Conservation (phyloP, 2,329 filamentous ascomycete genomes). For the Beauveria scarabaeidicola region DNA sequence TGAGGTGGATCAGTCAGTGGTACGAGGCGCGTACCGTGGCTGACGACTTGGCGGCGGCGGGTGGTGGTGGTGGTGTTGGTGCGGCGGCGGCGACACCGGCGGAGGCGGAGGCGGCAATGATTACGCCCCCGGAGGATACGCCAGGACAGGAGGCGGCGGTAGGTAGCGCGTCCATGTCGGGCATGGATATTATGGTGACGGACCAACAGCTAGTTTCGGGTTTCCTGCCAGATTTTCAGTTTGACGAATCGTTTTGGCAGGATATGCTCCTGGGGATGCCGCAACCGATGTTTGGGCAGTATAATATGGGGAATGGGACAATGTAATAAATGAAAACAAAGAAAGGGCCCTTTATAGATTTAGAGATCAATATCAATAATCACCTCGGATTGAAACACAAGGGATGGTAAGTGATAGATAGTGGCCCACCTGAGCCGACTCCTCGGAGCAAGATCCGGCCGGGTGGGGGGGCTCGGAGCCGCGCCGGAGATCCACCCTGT, state of each 20-base stretch:
- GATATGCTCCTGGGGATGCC: constrained; percentile 1
- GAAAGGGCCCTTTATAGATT: no score
- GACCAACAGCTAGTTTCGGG: not conserved
- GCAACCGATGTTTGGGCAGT: not conserved
- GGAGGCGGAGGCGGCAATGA: not conserved
- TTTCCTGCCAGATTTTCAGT: not conserved
- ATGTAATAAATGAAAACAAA: not conserved
- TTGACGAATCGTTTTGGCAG: constrained; percentile 8
- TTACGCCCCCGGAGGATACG: not conserved
- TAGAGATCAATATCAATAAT: not conserved
- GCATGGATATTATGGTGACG: not conserved
- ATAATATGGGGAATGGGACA: not conserved
- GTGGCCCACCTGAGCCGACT: not conserved
- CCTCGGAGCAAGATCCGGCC: not conserved
- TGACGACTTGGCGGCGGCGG: not conserved
- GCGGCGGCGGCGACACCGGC: not conserved
- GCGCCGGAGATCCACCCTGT: not conserved
- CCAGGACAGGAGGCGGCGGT: not conserved
- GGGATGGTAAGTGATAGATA: no score
- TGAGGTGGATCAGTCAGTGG: constrained; percentile 5
- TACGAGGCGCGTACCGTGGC: not conserved
- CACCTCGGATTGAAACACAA: no score
- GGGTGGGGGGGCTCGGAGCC: not conserved
- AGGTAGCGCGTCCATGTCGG: not conserved
- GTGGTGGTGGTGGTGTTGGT: not conserved